Evolutionary conservation across 495 filamentous ascomycete genomes (phyloP).

Genomic region (Cercophora newfieldiana): DNA sequence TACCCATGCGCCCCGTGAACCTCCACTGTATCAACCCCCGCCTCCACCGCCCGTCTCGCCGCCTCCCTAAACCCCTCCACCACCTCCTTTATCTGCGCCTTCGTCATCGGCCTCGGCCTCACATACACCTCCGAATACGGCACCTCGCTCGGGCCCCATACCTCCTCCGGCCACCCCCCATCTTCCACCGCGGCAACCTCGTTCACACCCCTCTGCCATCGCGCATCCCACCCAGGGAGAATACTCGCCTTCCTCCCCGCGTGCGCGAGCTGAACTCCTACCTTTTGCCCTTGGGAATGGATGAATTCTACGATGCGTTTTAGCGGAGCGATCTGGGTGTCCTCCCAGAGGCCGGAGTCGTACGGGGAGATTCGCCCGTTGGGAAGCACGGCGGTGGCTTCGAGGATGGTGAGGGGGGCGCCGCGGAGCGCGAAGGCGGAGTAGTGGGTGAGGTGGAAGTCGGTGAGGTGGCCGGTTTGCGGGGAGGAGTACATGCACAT

Average conservation of each 20-base stretch:
- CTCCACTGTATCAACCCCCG: conserved; percentile 58
- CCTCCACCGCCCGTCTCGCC: conserved; percentile 47
- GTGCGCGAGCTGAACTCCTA: conserved; percentile 75
- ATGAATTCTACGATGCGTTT: conserved; percentile 65
- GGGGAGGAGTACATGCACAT: conserved; percentile 68
- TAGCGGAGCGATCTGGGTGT: conserved; percentile 66
- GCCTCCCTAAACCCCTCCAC: conserved; percentile 51
- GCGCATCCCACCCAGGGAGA: conserved; percentile 55
- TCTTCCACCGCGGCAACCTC: conserved; percentile 46
- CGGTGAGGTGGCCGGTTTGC: conserved; percentile 42
- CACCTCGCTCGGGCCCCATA: conserved; percentile 57
- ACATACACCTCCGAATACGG: conserved; percentile 35
- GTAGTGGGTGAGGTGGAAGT: conserved; percentile 41
- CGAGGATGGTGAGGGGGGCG: conserved; percentile 66
- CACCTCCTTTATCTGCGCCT: conserved; percentile 50
- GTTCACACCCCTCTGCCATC: conserved; percentile 33
- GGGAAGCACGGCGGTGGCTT: conserved; percentile 69
- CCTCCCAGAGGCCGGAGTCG: conserved; percentile 71
- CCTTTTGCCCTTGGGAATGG: conserved; percentile 67
- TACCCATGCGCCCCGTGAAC: conserved; percentile 63
- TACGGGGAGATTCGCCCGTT: conserved; percentile 79
- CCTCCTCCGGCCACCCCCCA: conserved; percentile 66
- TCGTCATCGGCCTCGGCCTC: conserved; percentile 49
- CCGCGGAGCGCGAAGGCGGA: conserved; percentile 65
- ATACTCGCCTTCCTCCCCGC: conserved; percentile 74